Base-by-base conservation (phyloP, 1,139 yeast species). In the Meyerozyma carpophila region DNA sequence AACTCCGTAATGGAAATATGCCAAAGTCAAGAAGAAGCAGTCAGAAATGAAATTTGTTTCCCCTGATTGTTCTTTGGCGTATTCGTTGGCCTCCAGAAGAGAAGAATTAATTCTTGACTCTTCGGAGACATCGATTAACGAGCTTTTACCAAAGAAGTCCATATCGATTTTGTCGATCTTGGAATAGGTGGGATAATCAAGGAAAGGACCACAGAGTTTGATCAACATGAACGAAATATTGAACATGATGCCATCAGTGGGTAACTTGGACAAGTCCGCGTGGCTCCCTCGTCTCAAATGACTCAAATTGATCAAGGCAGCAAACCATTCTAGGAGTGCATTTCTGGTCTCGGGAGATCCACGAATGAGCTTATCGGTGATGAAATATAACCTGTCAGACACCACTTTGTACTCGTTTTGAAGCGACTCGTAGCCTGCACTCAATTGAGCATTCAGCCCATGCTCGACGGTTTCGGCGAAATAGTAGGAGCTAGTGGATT, bases 271-370 rank as follows among this genome's bases (percentile, higher is more conserved):
- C 8, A 79, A 76, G 54, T 86, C 84, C 4, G 93, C 86, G 61
- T 87, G 95, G 52, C 87, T 82, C 40, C 97, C 97, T 53, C 87
- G 77, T 63, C 98, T 79, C 55, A 88, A 76, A 63, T 91, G 97
- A 59, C 91, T 90, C 46, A 79, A 72, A 56, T 91, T 88, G 18
- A 89, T 75, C 39, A 90, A 73, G 34, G 74, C 75, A 2, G 85
- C 85, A 61, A 91, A 80, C 75, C 84, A 90, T 43, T 70, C 62
- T 49, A 93, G 65, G 43, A 91, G 59, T 39, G 69, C 81, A 36
- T 66, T 67, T 50, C 98, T 75, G 0, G 96, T 77, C 32, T 71
- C 68, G 0, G 77, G 63, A 1, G 90, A 82, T 0, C 91, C 87
- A 49, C 98, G 75, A n/a, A 93, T 77, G 42, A 93, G 75, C 54